A percentile compares a stretch with the other conserved stretches of the same genome.
Evolutionary conservation across 73 alveolate genomes (phyloP).

Genomic region (Paramecium caudatum): DNA sequence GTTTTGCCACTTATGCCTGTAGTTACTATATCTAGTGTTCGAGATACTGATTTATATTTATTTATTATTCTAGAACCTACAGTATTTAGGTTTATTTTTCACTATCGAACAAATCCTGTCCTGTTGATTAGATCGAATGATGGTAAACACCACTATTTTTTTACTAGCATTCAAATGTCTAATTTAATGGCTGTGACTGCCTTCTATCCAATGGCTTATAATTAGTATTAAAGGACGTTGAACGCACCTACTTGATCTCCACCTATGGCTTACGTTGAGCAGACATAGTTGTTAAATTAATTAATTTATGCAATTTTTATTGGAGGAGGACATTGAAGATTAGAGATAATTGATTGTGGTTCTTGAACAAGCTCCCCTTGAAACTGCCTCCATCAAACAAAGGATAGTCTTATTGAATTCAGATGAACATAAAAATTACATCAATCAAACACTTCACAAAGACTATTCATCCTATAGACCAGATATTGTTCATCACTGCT

Average conservation of each 20-base stretch:
- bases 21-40: background rate
- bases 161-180: conserved; percentile 25
- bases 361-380: conserved; percentile 69
- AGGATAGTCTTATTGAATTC: conserved; percentile 86
- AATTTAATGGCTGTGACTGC: conserved; percentile 4
- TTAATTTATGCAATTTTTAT: conserved; percentile 26
- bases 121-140: conserved; percentile 39
- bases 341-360: conserved; percentile 58
- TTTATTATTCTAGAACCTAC: conserved; percentile 17
- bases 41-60: conserved; percentile 19
- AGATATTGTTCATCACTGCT: conserved; percentile 95
- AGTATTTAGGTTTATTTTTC: conserved; percentile 9
- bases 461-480: conserved; percentile 96
- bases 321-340: conserved; percentile 72
- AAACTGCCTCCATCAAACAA: conserved; percentile 56
- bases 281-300: conserved; percentile 17
- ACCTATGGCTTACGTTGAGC: background rate
- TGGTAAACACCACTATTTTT: background rate
- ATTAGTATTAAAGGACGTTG: conserved; percentile 28
- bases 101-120: conserved; percentile 5
- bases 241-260: conserved; percentile 35
- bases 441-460: conserved; percentile 84
- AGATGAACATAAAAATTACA: conserved; percentile 86
- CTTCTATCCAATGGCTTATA: conserved; percentile 31
- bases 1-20: background rate